phyloP scores from a whole-genome alignment of 495 filamentous ascomycete genomes.

The Aspergillus affinis region DNA sequence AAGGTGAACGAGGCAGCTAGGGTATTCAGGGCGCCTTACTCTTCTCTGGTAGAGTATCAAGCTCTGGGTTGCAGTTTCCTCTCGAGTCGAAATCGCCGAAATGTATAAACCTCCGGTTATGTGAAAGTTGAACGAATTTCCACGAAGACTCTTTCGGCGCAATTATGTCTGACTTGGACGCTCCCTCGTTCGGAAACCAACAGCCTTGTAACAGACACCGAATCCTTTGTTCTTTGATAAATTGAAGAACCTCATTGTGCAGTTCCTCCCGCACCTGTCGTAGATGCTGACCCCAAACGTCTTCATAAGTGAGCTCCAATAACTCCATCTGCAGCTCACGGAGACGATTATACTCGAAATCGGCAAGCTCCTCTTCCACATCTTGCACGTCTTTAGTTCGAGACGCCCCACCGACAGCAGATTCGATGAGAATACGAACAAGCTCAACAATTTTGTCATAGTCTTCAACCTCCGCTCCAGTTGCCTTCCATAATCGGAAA shows the following conservation, averaged over 20 bases:
- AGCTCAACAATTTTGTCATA: constrained; percentile 91
- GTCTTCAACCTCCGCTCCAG: constrained; percentile 78
- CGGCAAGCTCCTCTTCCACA: constrained; percentile 82
- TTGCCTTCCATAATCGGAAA: constrained; percentile 88
- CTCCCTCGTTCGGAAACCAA: constrained; percentile 74
- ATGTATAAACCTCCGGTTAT: constrained; percentile 88
- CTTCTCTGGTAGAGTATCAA: constrained; percentile 76
- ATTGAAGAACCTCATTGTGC: constrained; percentile 87
- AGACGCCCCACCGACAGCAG: constrained; percentile 80
- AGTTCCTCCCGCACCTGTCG: constrained; percentile 89
- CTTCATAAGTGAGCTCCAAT: constrained; percentile 86
- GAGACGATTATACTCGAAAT: constrained; percentile 74
- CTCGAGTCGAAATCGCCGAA: constrained; percentile 81
- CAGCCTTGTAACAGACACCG: constrained; percentile 85
- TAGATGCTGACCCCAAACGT: constrained; percentile 89
- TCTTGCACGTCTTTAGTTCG: constrained; percentile 84
- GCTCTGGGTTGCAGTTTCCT: constrained; percentile 60
- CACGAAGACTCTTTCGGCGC: constrained; percentile 50
- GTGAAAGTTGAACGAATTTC: constrained; percentile 85
- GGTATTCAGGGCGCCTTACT: constrained; percentile 39
- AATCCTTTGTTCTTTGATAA: constrained; percentile 94
- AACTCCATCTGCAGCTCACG: constrained; percentile 94
- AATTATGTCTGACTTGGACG: constrained; percentile 37
- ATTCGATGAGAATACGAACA: constrained; percentile 86
- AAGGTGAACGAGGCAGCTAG: neutral